phyloP scores from a whole-genome alignment of 441 rosid genomes.

The Erysimum cheiri region DNA sequence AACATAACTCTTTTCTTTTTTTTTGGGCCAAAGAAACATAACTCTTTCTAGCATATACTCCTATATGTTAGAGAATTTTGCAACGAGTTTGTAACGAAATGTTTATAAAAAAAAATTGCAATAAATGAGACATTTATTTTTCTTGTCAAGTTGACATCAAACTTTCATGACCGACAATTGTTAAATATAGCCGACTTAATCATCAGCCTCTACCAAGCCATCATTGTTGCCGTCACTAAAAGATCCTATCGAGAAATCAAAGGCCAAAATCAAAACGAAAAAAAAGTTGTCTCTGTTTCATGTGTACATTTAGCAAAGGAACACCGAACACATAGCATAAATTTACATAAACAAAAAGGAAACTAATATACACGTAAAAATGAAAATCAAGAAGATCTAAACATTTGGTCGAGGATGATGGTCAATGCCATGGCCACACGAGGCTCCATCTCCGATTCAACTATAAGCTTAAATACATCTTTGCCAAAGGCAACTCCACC shows the following conservation, averaged over 20 bases:
- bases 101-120: neutral
- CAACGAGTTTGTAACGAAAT: neutral
- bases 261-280: slow-evolving; percentile 9
- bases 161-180: neutral
- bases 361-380: slow-evolving; percentile 18
- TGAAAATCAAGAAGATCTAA: slow-evolving; percentile 56
- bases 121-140: slow-evolving; percentile 1
- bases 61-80: neutral
- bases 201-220: slow-evolving; percentile 13
- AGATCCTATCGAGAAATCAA: neutral
- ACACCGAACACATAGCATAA: slow-evolving; percentile 28
- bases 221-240: slow-evolving; percentile 5
- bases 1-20: neutral
- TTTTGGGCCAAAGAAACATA: too few species aligned
- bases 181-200: slow-evolving; percentile 2
- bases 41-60: neutral
- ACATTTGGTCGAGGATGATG: slow-evolving; percentile 90
- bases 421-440: slow-evolving; percentile 82
- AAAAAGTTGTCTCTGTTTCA: neutral
- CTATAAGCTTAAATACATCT: slow-evolving; percentile 74
- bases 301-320: slow-evolving; percentile 20
- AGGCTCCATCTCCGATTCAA: slow-evolving; percentile 66
- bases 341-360: slow-evolving; percentile 24
- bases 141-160: slow-evolving; percentile 6
- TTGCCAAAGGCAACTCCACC: slow-evolving; percentile 68